Conservation (phyloP, 2,329 filamentous ascomycete species). For the Aspergillus japonicus region DNA sequence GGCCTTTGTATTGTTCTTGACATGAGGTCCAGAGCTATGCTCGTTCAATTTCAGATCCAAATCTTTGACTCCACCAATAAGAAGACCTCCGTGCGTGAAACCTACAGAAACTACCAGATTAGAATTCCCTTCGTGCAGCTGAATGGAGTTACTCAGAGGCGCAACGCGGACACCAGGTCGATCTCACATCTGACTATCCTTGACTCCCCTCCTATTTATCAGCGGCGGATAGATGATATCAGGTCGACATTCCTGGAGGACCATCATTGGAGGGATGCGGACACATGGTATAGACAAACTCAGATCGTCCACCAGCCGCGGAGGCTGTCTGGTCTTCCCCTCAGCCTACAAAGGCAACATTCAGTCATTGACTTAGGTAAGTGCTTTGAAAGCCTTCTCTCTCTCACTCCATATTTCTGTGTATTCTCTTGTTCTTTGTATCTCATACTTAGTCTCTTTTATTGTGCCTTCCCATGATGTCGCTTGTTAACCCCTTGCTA, state of each 20-base stretch:
- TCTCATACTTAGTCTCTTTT: no score
- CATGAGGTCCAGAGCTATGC: slow-evolving; percentile 44
- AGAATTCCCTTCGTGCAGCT: slow-evolving; percentile 48
- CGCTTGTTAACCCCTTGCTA: not conserved
- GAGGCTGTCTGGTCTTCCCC: slow-evolving; percentile 34
- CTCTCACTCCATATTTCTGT: not conserved
- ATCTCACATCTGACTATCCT: slow-evolving; percentile 41
- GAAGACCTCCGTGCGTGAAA: not conserved
- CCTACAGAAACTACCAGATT: slow-evolving; percentile 40
- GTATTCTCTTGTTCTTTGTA: no score
- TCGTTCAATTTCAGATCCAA: slow-evolving; percentile 45
- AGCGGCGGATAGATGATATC: slow-evolving; percentile 37
- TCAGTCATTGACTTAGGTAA: slow-evolving; percentile 61
- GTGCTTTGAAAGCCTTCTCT: slow-evolving; percentile 11
- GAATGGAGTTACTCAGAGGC: slow-evolving; percentile 36
- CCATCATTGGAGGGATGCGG: slow-evolving; percentile 54
- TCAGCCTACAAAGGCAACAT: slow-evolving; percentile 50
- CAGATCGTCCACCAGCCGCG: slow-evolving; percentile 54
- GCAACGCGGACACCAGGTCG: slow-evolving; percentile 15
- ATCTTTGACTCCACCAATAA: slow-evolving; percentile 21
- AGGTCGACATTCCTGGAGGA: slow-evolving; percentile 44
- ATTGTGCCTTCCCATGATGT: not conserved
- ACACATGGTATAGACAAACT: slow-evolving; percentile 64
- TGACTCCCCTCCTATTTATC: slow-evolving; percentile 48
- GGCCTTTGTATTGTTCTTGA: slow-evolving; percentile 43